Percentiles rank a stretch among this genome's conserved stretches.
These are phyloP conservation scores for Saccharomyces hybrid DNA, from an alignment of 1,139 yeast species.

Conservation along the genomic window DNA sequence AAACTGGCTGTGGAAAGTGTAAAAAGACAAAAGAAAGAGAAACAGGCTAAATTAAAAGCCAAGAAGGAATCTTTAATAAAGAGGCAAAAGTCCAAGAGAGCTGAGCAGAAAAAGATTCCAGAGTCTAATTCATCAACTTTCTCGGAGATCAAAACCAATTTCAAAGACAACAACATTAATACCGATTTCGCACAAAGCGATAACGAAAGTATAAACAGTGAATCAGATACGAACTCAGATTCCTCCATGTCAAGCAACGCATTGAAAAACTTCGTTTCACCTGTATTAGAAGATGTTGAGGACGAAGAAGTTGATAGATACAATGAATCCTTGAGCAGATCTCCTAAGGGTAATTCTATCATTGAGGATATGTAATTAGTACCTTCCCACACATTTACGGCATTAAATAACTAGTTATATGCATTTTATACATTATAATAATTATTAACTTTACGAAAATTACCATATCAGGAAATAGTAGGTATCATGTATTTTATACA, in stretches of 20 bases:
- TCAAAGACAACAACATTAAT: neutral
- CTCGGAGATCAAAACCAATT: neutral
- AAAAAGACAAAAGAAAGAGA: constrained; percentile 7
- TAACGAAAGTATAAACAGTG: neutral
- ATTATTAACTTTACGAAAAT: neutral
- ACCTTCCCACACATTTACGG: neutral
- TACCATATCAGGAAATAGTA: too few species aligned
- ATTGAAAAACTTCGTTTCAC: constrained; percentile 10
- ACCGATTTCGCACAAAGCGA: neutral
- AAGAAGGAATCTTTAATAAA: neutral
- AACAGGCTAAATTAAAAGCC: neutral
- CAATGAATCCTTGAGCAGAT: constrained; percentile 14
- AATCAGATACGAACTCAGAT: neutral
- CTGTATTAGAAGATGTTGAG: constrained; percentile 26
- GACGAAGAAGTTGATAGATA: constrained; percentile 27
- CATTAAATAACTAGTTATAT: neutral
- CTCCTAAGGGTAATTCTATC: constrained; percentile 23
- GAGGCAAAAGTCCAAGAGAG: neutral
- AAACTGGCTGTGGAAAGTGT: constrained; percentile 3
- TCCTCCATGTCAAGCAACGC: neutral
- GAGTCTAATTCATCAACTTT: neutral
- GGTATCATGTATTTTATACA: too few species aligned
- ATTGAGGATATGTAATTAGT: constrained; percentile 21
- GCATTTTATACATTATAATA: neutral
- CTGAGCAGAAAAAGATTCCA: neutral